Conservation (phyloP, 2,329 filamentous ascomycete genomes). For the Huntiella abstrusa region DNA sequence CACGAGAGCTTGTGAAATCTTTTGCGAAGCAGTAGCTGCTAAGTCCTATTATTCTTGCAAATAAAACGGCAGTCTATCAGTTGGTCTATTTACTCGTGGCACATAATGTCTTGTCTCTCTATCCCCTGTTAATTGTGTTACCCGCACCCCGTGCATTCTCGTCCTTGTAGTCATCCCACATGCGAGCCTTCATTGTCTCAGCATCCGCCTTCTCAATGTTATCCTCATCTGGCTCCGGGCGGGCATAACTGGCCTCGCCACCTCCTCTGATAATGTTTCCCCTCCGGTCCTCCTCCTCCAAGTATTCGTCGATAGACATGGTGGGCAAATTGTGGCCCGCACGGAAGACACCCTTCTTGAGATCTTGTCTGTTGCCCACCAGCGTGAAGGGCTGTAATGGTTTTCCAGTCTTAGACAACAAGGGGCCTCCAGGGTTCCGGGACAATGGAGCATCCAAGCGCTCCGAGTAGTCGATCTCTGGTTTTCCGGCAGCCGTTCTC, state of each 20-base stretch:
- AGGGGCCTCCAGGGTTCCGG: slow-evolving; percentile 42
- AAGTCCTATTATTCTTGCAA: too few relatives aligned
- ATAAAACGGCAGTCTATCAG: too few relatives aligned
- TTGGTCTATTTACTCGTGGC: too few relatives aligned
- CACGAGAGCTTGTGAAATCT: too few relatives aligned
- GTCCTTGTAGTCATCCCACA: slow-evolving; percentile 90
- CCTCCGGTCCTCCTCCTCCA: slow-evolving; percentile 70
- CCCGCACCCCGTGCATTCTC: slow-evolving; percentile 69
- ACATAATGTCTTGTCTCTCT: not conserved
- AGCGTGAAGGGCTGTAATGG: slow-evolving; percentile 84
- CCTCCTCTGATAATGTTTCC: slow-evolving; percentile 87
- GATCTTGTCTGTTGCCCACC: slow-evolving; percentile 53
- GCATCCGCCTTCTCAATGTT: slow-evolving; percentile 71
- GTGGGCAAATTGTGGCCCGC: slow-evolving; percentile 86
- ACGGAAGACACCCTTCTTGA: slow-evolving; percentile 68
- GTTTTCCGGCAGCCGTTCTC: slow-evolving; percentile 15
- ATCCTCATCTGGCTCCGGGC: slow-evolving; percentile 70
- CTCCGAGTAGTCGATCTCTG: slow-evolving; percentile 43
- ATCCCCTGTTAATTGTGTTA: slow-evolving; percentile 67
- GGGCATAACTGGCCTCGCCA: slow-evolving; percentile 51
- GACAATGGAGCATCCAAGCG: slow-evolving; percentile 49
- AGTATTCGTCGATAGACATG: slow-evolving; percentile 94
- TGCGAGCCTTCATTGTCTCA: slow-evolving; percentile 81
- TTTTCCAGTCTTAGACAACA: slow-evolving; percentile 62
- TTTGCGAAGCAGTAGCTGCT: too few relatives aligned